These are phyloP conservation scores for Torulaspora microellipsoides DNA, from an alignment of 805 yeast species.

Conservation along the genomic window DNA sequence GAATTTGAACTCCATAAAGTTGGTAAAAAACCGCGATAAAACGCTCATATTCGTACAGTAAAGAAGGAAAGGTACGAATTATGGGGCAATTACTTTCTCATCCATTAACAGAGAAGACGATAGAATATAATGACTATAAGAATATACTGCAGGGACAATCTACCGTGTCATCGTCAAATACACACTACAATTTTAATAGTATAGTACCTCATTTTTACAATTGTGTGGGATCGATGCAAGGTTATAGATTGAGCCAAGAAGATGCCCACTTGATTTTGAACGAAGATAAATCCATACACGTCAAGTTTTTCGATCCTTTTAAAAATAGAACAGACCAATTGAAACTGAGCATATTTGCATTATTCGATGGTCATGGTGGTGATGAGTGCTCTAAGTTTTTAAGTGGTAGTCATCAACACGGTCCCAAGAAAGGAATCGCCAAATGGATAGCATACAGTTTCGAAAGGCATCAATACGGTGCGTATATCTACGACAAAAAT, in stretches of 20 bases:
- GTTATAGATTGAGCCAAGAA: conserved; percentile 69
- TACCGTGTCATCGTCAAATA: conserved; percentile 3
- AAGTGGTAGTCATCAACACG: conserved; percentile 29
- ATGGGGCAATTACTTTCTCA: conserved; percentile 78
- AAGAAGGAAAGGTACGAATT: too few species aligned
- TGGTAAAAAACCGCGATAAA: background rate
- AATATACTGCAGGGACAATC: conserved; percentile 16
- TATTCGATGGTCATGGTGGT: conserved; percentile 85
- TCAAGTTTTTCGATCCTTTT: conserved; percentile 32
- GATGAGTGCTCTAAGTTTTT: conserved; percentile 53
- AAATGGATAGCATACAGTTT: conserved; percentile 31
- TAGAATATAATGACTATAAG: conserved; percentile 41
- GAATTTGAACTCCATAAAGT: too few species aligned
- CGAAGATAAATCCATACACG: conserved; percentile 39
- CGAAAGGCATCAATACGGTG: conserved; percentile 30
- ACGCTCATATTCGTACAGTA: background rate
- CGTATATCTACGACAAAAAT: conserved; percentile 9
- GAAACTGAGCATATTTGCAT: conserved; percentile 51
- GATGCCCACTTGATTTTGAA: conserved; percentile 61
- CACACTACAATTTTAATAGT: background rate
- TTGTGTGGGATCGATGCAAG: conserved; percentile 73
- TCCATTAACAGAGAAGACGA: conserved; percentile 64
- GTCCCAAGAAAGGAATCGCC: conserved; percentile 23
- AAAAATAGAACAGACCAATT: conserved; percentile 23
- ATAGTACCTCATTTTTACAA: conserved; percentile 43